Evolutionary conservation across 768 basidiomycete species (phyloP).

Genomic region (Pulveroboletus sp.): DNA sequence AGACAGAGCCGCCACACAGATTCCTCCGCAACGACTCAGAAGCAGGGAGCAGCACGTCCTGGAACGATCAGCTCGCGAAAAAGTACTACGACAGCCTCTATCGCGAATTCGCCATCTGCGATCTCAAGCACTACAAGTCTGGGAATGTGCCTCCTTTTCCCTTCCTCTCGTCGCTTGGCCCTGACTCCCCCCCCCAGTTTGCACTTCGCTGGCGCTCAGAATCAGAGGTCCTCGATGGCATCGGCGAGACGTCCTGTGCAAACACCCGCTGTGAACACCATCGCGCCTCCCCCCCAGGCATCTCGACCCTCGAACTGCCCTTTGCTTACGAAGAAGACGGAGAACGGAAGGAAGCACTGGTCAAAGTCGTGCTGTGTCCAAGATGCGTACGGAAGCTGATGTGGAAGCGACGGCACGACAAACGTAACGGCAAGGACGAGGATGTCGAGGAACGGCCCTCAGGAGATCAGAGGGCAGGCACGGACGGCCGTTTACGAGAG

Average conservation of each 20-base stretch:
- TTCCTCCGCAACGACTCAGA: conserved; percentile 63
- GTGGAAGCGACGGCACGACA: conserved; percentile 77
- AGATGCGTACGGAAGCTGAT: conserved; percentile 79
- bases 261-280: conserved; percentile 82
- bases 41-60: conserved; percentile 29
- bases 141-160: conserved; percentile 57
- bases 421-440: conserved; percentile 25
- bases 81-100: conserved; percentile 89
- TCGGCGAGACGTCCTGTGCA: conserved; percentile 84
- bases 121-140: conserved; percentile 94
- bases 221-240: conserved; percentile 77
- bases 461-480: not conserved
- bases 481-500: not conserved
- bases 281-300: conserved; percentile 30
- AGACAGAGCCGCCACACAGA: conserved; percentile 33
- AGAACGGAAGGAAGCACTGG: conserved; percentile 70
- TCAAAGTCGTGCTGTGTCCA: conserved; percentile 85
- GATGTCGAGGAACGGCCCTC: not conserved
- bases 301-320: conserved; percentile 83
- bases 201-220: conserved; percentile 94
- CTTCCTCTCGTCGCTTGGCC: not conserved
- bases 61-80: conserved; percentile 82
- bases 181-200: conserved; percentile 44
- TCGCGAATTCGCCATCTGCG: conserved; percentile 88
- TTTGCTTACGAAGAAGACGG: conserved; percentile 85